Conservation (phyloP, 2,329 filamentous ascomycete species). For the Cladosporium sp. region DNA sequence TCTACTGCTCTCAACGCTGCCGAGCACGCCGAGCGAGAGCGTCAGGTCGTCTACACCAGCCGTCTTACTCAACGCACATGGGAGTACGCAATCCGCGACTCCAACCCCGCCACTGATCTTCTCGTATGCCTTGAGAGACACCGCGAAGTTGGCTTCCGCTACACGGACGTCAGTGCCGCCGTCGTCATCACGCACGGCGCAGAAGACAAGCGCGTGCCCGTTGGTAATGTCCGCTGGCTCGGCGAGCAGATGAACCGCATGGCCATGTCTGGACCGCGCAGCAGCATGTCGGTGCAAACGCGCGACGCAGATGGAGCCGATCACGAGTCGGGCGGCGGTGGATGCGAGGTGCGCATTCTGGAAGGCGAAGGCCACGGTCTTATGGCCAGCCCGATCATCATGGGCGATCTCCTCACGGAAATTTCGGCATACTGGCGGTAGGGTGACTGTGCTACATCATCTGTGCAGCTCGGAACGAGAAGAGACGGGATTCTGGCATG, state of each 20-base stretch:
- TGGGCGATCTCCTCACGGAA: conserved; percentile 92
- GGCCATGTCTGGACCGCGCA: conserved; percentile 18
- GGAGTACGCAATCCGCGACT: conserved; percentile 85
- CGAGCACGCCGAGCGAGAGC: conserved; percentile 67
- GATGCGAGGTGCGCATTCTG: conserved; percentile 86
- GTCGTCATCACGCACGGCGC: conserved; percentile 94
- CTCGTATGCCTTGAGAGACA: conserved; percentile 88
- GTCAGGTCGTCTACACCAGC: conserved; percentile 74
- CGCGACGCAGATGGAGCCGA: not conserved
- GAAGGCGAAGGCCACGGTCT: conserved; percentile 91
- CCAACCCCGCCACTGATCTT: conserved; percentile 91
- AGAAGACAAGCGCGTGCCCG: conserved; percentile 85
- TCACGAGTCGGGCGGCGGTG: conserved; percentile 39
- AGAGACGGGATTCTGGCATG: not conserved
- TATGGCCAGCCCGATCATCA: conserved; percentile 91
- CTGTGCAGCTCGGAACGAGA: not conserved
- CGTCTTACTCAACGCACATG: conserved; percentile 91
- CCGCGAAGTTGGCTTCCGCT: conserved; percentile 91
- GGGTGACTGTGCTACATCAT: no score
- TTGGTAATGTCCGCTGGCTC: conserved; percentile 94
- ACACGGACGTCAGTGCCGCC: conserved; percentile 88
- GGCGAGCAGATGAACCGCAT: conserved; percentile 76
- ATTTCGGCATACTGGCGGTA: conserved; percentile 80
- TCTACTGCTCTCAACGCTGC: conserved; percentile 46
- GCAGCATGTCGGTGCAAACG: not conserved